Base-by-base conservation (phyloP, 257 asterid genomes). In the Fraxinus cuspidata region DNA sequence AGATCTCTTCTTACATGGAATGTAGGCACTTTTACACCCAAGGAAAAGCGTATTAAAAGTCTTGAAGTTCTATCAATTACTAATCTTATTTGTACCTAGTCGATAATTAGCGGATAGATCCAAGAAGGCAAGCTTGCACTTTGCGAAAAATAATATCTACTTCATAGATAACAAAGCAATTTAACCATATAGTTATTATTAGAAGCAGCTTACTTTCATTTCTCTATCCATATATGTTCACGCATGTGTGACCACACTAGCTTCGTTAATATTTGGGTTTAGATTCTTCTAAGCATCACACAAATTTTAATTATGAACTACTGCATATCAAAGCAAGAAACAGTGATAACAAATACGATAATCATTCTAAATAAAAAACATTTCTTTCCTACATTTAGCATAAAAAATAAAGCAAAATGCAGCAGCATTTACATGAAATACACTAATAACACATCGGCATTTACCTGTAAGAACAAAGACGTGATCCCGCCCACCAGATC, bases 401-500 rank as follows among this genome's bases (percentile, higher is more conserved):
- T 10, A 58, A 23, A 58, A 8, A 23, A 16, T 47, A 56, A 42
- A 27, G 69, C 31, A 63, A 11, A 60, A 63, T 12, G 69, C 19
- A 27, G 7, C 15, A 21, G 28, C 28, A 21, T 8, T 58, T 58
- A 58, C 79, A 82, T 25, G 9, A 21, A 71, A 7, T 25, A 60
- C 35, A 25, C 40, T 5, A 15, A 70, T 32, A 37, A 67, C 37
- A 63, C 60, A 71, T 32, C 19, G 32, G 38, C 21, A 68, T 23
- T 77, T 88, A 95, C 99, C 99, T 10, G 99, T 95, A 72, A 95
- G 83, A 85, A 93, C 96, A 83, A 92, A 95, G 56, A 91, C 96
- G 85, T 95, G 98, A 74, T 95, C 98, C 73, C 96, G 84, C 34
- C 99, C 99, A 63, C 97, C 99, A 74, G 98, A 95, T 69, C 78